phyloP scores from a whole-genome alignment of 192 early-diverging fungal genomes.

The Podila minutissima region DNA sequence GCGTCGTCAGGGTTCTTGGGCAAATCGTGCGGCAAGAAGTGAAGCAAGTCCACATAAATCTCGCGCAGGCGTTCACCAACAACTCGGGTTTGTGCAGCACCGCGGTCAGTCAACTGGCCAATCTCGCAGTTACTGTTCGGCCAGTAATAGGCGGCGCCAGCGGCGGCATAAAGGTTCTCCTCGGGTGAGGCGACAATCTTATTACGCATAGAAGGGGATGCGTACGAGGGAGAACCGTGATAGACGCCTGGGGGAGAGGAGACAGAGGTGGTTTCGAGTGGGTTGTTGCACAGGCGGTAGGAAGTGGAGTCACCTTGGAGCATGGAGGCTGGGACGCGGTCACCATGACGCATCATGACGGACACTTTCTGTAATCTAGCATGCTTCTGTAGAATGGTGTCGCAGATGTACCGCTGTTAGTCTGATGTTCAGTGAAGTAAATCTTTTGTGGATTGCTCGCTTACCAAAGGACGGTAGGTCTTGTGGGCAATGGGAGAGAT shows the following conservation, averaged over 20 bases:
- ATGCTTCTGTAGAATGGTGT: slow-evolving; percentile 1
- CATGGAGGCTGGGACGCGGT: slow-evolving; percentile 50
- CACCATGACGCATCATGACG: slow-evolving; percentile 65
- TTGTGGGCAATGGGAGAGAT: neutral
- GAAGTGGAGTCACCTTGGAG: slow-evolving; percentile 46
- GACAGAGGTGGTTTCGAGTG: neutral
- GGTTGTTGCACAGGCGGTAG: slow-evolving; percentile 38
- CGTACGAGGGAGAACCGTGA: neutral
- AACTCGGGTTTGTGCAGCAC: slow-evolving; percentile 58
- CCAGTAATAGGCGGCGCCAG: neutral
- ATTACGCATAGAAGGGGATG: too few relatives aligned
- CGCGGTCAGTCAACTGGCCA: slow-evolving; percentile 70
- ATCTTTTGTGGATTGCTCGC: too few relatives aligned
- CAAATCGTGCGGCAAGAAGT: slow-evolving; percentile 50
- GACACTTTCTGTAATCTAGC: slow-evolving; percentile 64
- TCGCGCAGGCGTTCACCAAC: slow-evolving; percentile 55
- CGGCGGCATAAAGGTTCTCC: slow-evolving; percentile 11
- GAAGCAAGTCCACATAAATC: slow-evolving; percentile 63
- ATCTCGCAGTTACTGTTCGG: slow-evolving; percentile 49
- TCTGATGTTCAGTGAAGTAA: too few relatives aligned
- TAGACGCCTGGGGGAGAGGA: neutral
- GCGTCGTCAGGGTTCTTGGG: slow-evolving; percentile 12
- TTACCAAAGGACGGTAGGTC: slow-evolving; percentile 2
- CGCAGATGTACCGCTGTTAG: too few relatives aligned
- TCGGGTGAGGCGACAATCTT: neutral